Evolutionary conservation across 495 filamentous ascomycete genomes (phyloP).

Genomic region (Gamarada debralockiae): DNA sequence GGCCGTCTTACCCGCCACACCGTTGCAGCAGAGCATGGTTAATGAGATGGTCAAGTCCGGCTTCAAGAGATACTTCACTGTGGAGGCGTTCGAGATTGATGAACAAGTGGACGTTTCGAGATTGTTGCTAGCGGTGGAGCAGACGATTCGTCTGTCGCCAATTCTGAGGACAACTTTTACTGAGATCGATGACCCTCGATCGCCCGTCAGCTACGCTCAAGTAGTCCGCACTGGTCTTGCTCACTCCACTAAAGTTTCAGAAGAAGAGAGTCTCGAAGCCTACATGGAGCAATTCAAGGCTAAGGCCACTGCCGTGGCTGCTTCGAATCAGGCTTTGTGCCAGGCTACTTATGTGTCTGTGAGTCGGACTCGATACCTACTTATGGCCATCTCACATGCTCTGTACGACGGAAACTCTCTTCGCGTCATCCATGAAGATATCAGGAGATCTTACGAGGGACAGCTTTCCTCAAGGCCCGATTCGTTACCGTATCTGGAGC

Average conservation of each 20-base stretch:
- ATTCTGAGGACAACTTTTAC: conserved; percentile 75
- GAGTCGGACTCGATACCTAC: conserved; percentile 39
- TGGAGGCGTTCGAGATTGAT: conserved; percentile 58
- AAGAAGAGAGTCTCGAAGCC: conserved; percentile 19
- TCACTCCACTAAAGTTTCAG: conserved; percentile 1
- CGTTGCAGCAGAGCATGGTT: conserved; percentile 81
- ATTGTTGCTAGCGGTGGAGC: conserved; percentile 57
- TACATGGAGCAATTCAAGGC: conserved; percentile 19
- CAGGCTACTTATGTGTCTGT: conserved; percentile 38
- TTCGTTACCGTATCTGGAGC: conserved; percentile 44
- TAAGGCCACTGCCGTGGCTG: conserved; percentile 2
- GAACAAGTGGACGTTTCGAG: conserved; percentile 41
- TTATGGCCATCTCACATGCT: conserved; percentile 73
- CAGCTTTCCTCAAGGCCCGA: conserved; percentile 33
- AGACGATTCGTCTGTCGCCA: conserved; percentile 52
- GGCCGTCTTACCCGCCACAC: conserved; percentile 57
- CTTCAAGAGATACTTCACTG: conserved; percentile 73
- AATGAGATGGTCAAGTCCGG: conserved; percentile 66
- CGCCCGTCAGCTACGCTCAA: conserved; percentile 60
- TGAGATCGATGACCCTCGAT: conserved; percentile 51
- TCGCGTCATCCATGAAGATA: conserved; percentile 60
- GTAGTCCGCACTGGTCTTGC: conserved; percentile 38
- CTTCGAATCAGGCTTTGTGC: conserved; percentile 24
- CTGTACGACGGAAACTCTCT: conserved; percentile 79
- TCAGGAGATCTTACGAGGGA: conserved; percentile 53